Evolutionary conservation across 2,329 filamentous ascomycete genomes (phyloP).

Genomic region (Colletotrichum sp.): DNA sequence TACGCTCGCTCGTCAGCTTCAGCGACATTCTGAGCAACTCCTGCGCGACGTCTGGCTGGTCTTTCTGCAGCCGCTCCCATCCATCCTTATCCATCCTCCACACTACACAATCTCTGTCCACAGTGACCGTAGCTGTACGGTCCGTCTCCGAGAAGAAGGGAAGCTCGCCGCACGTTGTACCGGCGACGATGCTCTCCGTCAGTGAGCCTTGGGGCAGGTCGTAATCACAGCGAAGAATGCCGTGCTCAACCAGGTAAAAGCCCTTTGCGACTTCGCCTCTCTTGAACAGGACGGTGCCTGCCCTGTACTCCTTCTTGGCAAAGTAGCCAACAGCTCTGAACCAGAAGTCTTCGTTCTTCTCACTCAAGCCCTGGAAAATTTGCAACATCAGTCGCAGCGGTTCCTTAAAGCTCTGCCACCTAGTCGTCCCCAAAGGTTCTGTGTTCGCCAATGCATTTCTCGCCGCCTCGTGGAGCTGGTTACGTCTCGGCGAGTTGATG

Average conservation of each 20-base stretch:
- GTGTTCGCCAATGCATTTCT: conserved; percentile 74
- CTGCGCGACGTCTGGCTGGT: conserved; percentile 77
- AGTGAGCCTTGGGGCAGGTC: conserved; percentile 87
- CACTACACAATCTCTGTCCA: conserved; percentile 80
- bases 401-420: conserved; percentile 88
- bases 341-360: conserved; percentile 95
- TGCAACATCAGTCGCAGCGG: conserved; percentile 91
- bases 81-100: conserved; percentile 78
- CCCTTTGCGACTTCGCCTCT: conserved; percentile 78
- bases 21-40: conserved; percentile 88
- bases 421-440: conserved; percentile 62
- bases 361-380: conserved; percentile 88
- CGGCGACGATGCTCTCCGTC: conserved; percentile 90
- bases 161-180: conserved; percentile 93
- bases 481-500: conserved; percentile 82
- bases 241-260: conserved; percentile 90
- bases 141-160: conserved; percentile 94
- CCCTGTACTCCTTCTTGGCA: conserved; percentile 65
- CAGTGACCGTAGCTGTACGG: conserved; percentile 84
- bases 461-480: conserved; percentile 79
- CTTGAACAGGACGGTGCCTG: conserved; percentile 77
- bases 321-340: conserved; percentile 82
- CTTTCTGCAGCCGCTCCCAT: conserved; percentile 75
- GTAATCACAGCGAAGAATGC: conserved; percentile 90
- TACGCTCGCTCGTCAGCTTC: conserved; percentile 92